Base-by-base conservation (phyloP, 2,329 filamentous ascomycete genomes). In the Westerdykella aurantiaca region DNA sequence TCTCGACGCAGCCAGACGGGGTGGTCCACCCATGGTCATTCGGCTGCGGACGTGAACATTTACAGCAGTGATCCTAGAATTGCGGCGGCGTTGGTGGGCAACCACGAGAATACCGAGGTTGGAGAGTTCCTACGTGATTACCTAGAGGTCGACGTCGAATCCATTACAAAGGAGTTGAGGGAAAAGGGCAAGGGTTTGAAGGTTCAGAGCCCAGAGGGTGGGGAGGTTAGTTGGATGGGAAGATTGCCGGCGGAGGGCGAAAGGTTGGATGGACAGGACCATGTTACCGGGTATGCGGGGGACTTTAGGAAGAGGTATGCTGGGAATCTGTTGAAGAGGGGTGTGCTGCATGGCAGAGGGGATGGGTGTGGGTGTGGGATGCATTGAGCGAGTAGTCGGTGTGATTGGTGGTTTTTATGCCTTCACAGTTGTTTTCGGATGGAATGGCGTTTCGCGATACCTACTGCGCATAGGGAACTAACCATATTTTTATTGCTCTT, bases 31-130 rank as follows among this genome's bases (percentile, higher is more conserved):
- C 91, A 96, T 65, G 93, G 93, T 22, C 93, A 98, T 70, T 60
- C 61, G 62, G 93, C 85, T 41, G 89, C 93, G 6, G 93, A 98
- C 63, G 93, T 98, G 39, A 98, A 98, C 67, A 88, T 98, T 53
- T 98, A 97, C 70, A 85, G 86, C 41, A 90, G 86, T 0, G 82
- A 86, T 3, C 75, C 79, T 0, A 75, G 79, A 31, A 70, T 73
- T 23, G 79, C 83, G 0, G 76, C 79, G 35, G 73, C 77, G 12
- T 74, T 95, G 6, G 72, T 80, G 3, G 91, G 91, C 6, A 97
- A 97, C 65, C 83, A 94, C 43, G 93, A 98, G 73, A 98, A 98
- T 64, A 97, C 84, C 0, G 89, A 97, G 21, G 78, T 98, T 1
- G 93, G 93, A 29, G 73, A 78, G 37, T 98, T 96, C 66, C 69